phyloP scores from a whole-genome alignment of 1,284 basidiomycete species.

The Sphagnurus paluster region DNA sequence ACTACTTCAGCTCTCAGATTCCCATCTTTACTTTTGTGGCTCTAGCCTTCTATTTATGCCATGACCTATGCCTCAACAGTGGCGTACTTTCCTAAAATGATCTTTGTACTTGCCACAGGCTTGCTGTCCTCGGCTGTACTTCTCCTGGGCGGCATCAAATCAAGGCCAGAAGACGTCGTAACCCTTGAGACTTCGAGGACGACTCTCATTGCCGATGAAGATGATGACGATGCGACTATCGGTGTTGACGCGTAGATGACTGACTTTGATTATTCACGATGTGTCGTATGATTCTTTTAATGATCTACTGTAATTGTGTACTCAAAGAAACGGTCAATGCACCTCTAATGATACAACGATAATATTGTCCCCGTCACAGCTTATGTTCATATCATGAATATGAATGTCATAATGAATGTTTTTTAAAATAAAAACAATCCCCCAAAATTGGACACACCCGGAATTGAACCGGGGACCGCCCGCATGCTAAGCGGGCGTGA shows the following conservation, averaged over 20 bases:
- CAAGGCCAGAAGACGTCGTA: constrained; percentile 17
- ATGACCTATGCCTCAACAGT: constrained; percentile 47
- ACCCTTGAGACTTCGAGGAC: constrained; percentile 8
- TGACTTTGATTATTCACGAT: too few species aligned
- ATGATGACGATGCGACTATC: constrained; percentile 3
- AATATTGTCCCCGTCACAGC: too few species aligned
- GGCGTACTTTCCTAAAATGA: constrained; percentile 47
- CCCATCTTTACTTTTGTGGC: neutral
- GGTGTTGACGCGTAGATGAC: too few species aligned
- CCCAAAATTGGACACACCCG: constrained; percentile 13
- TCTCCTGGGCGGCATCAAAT: constrained; percentile 25
- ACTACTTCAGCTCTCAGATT: neutral
- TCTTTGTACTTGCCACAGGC: constrained; percentile 45
- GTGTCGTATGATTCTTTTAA: too few species aligned
- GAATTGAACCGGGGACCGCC: constrained; percentile 20
- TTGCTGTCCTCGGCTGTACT: constrained; percentile 38
- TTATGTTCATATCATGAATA: too few species aligned
- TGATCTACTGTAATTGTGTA: too few species aligned
- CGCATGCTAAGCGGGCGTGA: constrained; percentile 21
- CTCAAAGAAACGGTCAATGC: too few species aligned
- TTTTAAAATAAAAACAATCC: too few species aligned
- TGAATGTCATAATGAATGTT: too few species aligned
- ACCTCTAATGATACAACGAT: too few species aligned
- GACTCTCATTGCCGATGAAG: constrained; percentile 9
- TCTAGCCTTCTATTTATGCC: constrained; percentile 51